phyloP scores from a whole-genome alignment of 1,284 basidiomycete genomes.

The Ceraceosorus guamensis region DNA sequence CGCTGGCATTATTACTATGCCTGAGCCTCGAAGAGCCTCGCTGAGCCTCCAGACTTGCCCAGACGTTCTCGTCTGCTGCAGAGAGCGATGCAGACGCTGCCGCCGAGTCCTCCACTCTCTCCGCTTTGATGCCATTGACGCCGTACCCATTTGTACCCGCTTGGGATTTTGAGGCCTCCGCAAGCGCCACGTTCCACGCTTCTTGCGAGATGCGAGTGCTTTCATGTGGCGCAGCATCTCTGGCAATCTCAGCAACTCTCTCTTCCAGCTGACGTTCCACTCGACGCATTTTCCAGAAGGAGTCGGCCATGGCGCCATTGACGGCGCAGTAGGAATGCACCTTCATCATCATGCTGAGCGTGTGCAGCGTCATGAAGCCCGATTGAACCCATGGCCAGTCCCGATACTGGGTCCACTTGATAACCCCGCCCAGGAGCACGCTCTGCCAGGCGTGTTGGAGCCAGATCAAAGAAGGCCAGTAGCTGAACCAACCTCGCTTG shows the following conservation, averaged over 20 bases:
- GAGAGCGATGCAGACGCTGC: background rate
- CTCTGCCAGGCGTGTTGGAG: constrained; percentile 39
- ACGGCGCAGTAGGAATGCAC: constrained; percentile 86
- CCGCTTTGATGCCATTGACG: constrained; percentile 7
- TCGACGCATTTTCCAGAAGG: constrained; percentile 20
- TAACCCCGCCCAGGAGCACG: constrained; percentile 27
- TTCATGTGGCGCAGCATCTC: background rate
- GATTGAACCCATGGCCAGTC: constrained; percentile 98
- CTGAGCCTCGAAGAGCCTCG: constrained; percentile 20
- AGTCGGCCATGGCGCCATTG: constrained; percentile 71
- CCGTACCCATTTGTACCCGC: constrained; percentile 10
- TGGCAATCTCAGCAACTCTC: constrained; percentile 27
- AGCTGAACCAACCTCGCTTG: constrained; percentile 54
- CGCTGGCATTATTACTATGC: constrained; percentile 1
- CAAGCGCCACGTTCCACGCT: constrained; percentile 16
- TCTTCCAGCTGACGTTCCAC: constrained; percentile 35
- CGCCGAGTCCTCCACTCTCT: background rate
- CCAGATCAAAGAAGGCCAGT: constrained; percentile 20
- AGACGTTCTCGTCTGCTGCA: constrained; percentile 5
- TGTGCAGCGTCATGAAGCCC: constrained; percentile 87
- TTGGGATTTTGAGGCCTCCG: background rate
- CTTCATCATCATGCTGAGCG: constrained; percentile 87
- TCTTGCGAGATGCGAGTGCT: constrained; percentile 14
- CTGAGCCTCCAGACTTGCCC: constrained; percentile 19
- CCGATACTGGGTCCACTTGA: constrained; percentile 37